phyloP scores from a whole-genome alignment of 495 filamentous ascomycete genomes.

The Aspergillus panamensis region DNA sequence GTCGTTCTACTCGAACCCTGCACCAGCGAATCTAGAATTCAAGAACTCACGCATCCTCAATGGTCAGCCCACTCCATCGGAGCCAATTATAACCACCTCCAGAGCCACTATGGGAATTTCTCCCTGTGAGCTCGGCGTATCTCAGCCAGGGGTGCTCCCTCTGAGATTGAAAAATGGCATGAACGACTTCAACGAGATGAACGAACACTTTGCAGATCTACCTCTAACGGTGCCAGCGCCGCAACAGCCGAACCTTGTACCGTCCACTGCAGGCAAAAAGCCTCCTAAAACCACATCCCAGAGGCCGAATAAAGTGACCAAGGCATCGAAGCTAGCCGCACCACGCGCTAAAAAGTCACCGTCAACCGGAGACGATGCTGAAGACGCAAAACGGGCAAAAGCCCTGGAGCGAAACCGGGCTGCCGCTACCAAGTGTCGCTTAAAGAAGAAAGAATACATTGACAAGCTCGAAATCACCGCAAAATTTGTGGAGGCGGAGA shows the following conservation, averaged over 20 bases:
- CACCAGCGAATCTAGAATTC: background rate
- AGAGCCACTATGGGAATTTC: constrained; percentile 23
- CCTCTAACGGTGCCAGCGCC: too few species aligned
- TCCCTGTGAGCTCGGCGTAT: background rate
- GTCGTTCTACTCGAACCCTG: background rate
- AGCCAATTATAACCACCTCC: background rate
- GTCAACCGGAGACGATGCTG: background rate
- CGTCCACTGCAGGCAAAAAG: constrained; percentile 2
- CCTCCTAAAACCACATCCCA: constrained; percentile 11
- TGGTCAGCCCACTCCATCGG: constrained; percentile 43
- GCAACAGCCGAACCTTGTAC: background rate
- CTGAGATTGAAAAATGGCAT: background rate
- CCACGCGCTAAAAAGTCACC: too few species aligned
- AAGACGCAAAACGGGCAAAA: constrained; percentile 37
- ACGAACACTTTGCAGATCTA: too few species aligned
- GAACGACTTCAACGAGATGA: too few species aligned
- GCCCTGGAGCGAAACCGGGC: constrained; percentile 79
- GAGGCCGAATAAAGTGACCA: too few species aligned
- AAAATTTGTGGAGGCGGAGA: background rate
- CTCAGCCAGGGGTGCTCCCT: background rate
- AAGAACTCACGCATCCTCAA: constrained; percentile 38
- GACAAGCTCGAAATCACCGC: constrained; percentile 46
- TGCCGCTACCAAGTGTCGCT: constrained; percentile 81
- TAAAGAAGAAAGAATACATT: constrained; percentile 78
- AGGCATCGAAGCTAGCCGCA: too few species aligned